Conservation (phyloP, 176 grass and related monocot genomes). For the Oryza officinalis region DNA sequence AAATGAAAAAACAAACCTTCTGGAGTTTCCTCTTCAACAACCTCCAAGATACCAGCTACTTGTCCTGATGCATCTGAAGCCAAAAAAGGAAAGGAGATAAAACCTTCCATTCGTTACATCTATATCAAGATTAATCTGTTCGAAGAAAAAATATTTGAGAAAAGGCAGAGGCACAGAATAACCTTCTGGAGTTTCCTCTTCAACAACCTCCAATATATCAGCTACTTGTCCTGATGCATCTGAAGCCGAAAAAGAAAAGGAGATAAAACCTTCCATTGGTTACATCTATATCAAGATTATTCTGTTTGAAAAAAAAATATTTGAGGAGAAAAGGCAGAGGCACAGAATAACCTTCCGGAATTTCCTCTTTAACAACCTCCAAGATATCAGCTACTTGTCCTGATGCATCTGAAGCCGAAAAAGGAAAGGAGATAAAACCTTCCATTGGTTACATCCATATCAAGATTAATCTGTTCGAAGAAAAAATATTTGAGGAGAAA, state of each 20-base stretch:
- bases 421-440: neutral
- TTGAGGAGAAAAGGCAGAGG: neutral
- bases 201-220: neutral
- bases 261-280: neutral
- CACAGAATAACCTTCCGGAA: neutral
- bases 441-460: neutral
- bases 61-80: neutral
- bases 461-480: neutral
- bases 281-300: neutral
- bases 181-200: neutral
- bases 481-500: neutral
- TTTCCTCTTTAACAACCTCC: too few relatives aligned
- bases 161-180: neutral
- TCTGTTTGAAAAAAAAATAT: neutral
- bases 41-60: neutral
- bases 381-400: neutral
- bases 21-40: neutral
- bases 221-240: neutral
- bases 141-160: neutral
- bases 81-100: neutral
- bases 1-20: neutral
- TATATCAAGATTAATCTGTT: neutral
- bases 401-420: neutral
- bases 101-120: neutral
- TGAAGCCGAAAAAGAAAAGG: neutral